A percentile compares a stretch with the other conserved stretches of the same genome.
These are phyloP conservation scores for Stropharia rugosoannulata DNA, from an alignment of 768 basidiomycete species.

Conservation along the genomic window DNA sequence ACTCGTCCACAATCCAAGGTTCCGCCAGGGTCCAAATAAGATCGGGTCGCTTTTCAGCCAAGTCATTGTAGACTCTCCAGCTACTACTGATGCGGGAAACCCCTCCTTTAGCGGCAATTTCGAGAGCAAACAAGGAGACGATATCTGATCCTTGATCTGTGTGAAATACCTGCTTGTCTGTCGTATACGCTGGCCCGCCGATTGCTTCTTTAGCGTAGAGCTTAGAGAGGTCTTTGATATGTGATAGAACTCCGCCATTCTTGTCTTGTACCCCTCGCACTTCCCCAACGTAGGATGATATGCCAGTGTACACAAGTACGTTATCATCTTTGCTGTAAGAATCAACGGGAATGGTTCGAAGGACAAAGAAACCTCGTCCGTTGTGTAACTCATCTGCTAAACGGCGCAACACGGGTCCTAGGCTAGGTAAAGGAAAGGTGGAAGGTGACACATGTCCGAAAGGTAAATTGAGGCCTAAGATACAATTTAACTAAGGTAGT, in stretches of 20 bases:
- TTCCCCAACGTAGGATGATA: constrained; percentile 21
- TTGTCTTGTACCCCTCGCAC: constrained; percentile 20
- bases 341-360: constrained; percentile 45
- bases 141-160: constrained; percentile 43
- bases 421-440: constrained; percentile 46
- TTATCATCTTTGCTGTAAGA: constrained; percentile 38
- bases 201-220: constrained; percentile 34
- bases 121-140: constrained; percentile 41
- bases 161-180: constrained; percentile 52
- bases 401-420: constrained; percentile 31
- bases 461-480: constrained; percentile 22
- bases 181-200: constrained; percentile 45
- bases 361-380: constrained; percentile 48
- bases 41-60: constrained; percentile 46
- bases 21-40: constrained; percentile 39
- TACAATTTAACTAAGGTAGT: not conserved
- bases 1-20: constrained; percentile 45
- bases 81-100: constrained; percentile 44
- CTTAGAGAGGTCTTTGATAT: constrained; percentile 46
- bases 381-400: constrained; percentile 40
- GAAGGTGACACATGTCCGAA: constrained; percentile 28
- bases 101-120: constrained; percentile 43
- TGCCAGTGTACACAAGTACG: constrained; percentile 42
- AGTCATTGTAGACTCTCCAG: constrained; percentile 45
- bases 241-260: constrained; percentile 38